Evolutionary conservation across 441 rosid species (phyloP).

Genomic region (Syzygium malaccense): DNA sequence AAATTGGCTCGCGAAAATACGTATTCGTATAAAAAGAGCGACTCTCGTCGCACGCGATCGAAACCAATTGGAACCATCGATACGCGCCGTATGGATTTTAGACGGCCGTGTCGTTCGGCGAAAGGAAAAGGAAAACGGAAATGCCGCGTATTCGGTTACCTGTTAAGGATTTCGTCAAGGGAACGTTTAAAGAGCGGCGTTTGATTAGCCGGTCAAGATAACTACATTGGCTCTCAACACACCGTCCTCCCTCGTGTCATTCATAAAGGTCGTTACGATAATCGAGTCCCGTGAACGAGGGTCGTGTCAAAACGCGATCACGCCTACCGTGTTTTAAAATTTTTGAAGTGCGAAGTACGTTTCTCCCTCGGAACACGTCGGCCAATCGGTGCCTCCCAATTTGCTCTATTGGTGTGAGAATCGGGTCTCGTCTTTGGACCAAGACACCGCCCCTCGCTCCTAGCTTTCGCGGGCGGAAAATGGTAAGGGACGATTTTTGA

Average conservation of each 20-base stretch:
- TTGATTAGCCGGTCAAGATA: background rate
- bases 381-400: background rate
- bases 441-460: background rate
- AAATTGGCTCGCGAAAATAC: background rate
- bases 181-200: too few relatives aligned
- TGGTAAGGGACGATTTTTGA: background rate
- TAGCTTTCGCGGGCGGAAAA: background rate
- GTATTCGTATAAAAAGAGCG: background rate
- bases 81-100: background rate
- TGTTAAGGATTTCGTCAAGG: background rate
- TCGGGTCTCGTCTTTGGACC: background rate
- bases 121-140: background rate
- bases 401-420: background rate
- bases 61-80: background rate
- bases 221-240: background rate
- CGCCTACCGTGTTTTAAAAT: too few relatives aligned
- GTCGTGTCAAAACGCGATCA: too few relatives aligned
- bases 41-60: background rate
- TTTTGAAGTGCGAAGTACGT: background rate
- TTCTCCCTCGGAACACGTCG: background rate
- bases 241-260: background rate
- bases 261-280: accelerated
- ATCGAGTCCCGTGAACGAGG: too few relatives aligned
- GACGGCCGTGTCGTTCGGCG: accelerated
- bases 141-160: background rate